Conservation (phyloP, 2,329 filamentous ascomycete genomes). For the Aspergillus oerlinghausenensis region DNA sequence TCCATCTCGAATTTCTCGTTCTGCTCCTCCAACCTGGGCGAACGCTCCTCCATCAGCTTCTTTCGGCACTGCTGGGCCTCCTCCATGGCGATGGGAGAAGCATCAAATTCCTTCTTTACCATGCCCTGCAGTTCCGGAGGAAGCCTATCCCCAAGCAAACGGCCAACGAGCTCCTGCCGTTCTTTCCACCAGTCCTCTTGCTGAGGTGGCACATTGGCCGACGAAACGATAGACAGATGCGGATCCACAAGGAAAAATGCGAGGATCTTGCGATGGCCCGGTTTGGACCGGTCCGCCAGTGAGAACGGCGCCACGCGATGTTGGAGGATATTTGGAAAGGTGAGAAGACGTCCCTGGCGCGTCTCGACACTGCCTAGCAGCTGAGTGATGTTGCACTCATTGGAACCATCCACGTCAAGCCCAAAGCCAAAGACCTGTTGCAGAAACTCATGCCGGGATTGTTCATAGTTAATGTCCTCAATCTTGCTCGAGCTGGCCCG, state of each 20-base stretch:
- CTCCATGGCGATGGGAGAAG: slow-evolving; percentile 27
- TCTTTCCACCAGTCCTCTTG: slow-evolving; percentile 44
- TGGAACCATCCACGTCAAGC: background rate
- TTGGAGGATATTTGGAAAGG: slow-evolving; percentile 37
- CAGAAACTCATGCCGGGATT: slow-evolving; percentile 2
- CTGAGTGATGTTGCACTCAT: slow-evolving; percentile 4
- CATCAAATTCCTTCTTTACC: slow-evolving; percentile 20
- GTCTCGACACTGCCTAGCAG: slow-evolving; percentile 7
- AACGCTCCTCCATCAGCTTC: slow-evolving; percentile 39
- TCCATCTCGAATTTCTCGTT: slow-evolving; percentile 11
- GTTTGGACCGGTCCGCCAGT: slow-evolving; percentile 46
- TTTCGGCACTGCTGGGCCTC: slow-evolving; percentile 36
- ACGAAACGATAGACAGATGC: slow-evolving; percentile 46
- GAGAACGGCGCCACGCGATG: slow-evolving; percentile 50
- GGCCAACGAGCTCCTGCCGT: slow-evolving; percentile 2
- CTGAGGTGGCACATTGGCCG: slow-evolving; percentile 50
- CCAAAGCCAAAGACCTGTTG: slow-evolving; percentile 19
- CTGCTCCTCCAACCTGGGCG: slow-evolving; percentile 1
- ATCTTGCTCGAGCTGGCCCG: background rate
- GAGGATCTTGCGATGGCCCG: slow-evolving; percentile 54
- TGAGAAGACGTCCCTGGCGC: slow-evolving; percentile 2
- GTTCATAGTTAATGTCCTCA: background rate
- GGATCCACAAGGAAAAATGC: slow-evolving; percentile 59
- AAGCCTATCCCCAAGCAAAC: slow-evolving; percentile 9
- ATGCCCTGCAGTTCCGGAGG: slow-evolving; percentile 25